These are phyloP conservation scores for Plasmodium inui DNA, from an alignment of 169 alveolate species.

Conservation along the genomic window DNA sequence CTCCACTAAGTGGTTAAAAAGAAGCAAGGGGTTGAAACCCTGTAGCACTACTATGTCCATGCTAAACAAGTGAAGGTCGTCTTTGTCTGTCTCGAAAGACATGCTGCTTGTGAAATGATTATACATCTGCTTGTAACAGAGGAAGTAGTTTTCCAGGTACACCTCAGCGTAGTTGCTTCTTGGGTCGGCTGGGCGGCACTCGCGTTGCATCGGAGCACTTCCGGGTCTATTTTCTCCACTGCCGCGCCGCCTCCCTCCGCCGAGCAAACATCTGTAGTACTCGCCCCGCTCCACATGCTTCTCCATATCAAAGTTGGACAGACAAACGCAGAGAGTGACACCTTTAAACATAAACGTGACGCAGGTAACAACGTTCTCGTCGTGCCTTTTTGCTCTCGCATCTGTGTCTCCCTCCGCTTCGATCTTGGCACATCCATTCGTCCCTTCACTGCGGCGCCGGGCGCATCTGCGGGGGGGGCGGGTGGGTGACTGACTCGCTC, in stretches of 20 bases:
- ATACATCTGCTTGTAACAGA: slow-evolving; percentile 19
- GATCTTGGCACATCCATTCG: neutral
- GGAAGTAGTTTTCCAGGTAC: neutral
- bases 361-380: slow-evolving; percentile 6
- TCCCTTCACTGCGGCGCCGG: neutral
- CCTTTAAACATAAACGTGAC: slow-evolving; percentile 17
- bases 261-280: slow-evolving; percentile 21
- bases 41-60: slow-evolving; percentile 14
- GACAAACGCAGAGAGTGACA: slow-evolving; percentile 12
- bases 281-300: neutral
- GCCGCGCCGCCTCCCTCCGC: neutral
- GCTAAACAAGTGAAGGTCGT: slow-evolving; percentile 15
- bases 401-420: neutral
- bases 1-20: slow-evolving; percentile 3
- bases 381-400: neutral
- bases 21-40: slow-evolving; percentile 2
- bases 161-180: neutral
- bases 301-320: neutral
- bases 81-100: slow-evolving; percentile 33
- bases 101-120: slow-evolving; percentile 14
- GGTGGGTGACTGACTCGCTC: neutral
- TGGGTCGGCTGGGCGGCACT: neutral
- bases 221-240: neutral
- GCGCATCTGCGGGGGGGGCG: neutral
- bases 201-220: neutral